Evolutionary conservation across 805 yeast genomes (phyloP), one percentile per base, ranked within the genome.

Genomic region (Clavispora carvajalis): DNA sequence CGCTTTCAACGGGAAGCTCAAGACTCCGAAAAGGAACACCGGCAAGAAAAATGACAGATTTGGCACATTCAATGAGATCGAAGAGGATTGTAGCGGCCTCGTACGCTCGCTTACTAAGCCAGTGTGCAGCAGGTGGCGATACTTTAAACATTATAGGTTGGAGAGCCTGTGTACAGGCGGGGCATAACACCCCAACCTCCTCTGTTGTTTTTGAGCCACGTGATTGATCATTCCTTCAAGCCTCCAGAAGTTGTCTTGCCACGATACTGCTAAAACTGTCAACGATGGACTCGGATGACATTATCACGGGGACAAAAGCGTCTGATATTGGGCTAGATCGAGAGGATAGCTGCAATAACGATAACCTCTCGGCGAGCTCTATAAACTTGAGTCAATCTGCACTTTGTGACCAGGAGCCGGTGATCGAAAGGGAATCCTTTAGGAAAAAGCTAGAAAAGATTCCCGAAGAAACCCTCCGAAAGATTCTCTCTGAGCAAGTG

Each of bases 401-500:
- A 5, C 5, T 10, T 6, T 4, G 4, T 12, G 16, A 31, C 13
- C 21, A 9, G 21, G 33, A 33, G 16, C 40, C 36, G 13, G 17
- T 34, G 7, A 43, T 46, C 10, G 53, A 48, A 13, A 47, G 43
- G 29, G 44, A 45, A 9, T 40, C 34, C 10, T 45, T 51, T 25
- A 41, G 45, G 34, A 28, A 49, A 31, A 51, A 47, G 34, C 48
- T 51, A n/a, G 43, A 51, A 26, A 37, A 23, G 17, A 48, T 51
- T n/a, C 54, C 54, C 13, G 43, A 43, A 24, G 54, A 50, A 17
- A 44, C 46, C 17, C 53, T 51, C 26, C 51, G 54, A 9, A 43
- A 33, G 34, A 58, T 65, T 26, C 54, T 70, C 33, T 56, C 63
- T 37, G 63, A 74, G 43, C 79, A 77, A 47, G 61, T 80, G 15